Percentiles rank a stretch among this genome's conserved stretches.
Conservation (phyloP, 2,329 filamentous ascomycete genomes). For the Exophiala spinifera region DNA sequence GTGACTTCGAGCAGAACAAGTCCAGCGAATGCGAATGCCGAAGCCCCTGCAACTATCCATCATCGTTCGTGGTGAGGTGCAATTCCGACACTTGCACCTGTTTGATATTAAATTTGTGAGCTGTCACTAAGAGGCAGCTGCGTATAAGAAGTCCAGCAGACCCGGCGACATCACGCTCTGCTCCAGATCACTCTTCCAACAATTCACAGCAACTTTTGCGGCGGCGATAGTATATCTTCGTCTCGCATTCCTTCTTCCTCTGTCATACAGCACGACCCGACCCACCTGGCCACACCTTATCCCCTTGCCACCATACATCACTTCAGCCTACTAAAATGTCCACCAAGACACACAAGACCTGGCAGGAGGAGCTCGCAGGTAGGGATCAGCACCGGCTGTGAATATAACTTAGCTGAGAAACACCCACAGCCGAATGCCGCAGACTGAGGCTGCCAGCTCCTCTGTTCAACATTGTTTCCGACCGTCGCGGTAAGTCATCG, state of each 20-base stretch:
- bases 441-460: constrained; percentile 41
- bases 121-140: constrained; percentile 7
- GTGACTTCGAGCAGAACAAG: constrained; percentile 14
- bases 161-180: constrained; percentile 1
- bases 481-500: constrained; percentile 53
- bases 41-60: constrained; percentile 22
- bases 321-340: constrained; percentile 15
- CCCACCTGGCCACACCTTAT: no score
- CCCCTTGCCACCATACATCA: neutral
- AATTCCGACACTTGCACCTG: constrained; percentile 11
- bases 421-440: constrained; percentile 25
- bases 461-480: constrained; percentile 68
- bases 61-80: constrained; percentile 10
- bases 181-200: constrained; percentile 4
- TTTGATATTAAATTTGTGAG: constrained; percentile 4
- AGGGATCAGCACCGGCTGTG: constrained; percentile 25
- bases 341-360: constrained; percentile 28
- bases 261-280: neutral
- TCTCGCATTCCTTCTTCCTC: neutral
- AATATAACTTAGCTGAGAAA: constrained; percentile 7
- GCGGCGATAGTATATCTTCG: neutral
- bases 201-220: constrained; percentile 2
- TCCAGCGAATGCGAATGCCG: constrained; percentile 20
- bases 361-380: constrained; percentile 60
- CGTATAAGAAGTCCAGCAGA: constrained; percentile 14